Evolutionary conservation across 164 flowering plant genomes (phyloP).

Genomic region (Malania oleifera): DNA sequence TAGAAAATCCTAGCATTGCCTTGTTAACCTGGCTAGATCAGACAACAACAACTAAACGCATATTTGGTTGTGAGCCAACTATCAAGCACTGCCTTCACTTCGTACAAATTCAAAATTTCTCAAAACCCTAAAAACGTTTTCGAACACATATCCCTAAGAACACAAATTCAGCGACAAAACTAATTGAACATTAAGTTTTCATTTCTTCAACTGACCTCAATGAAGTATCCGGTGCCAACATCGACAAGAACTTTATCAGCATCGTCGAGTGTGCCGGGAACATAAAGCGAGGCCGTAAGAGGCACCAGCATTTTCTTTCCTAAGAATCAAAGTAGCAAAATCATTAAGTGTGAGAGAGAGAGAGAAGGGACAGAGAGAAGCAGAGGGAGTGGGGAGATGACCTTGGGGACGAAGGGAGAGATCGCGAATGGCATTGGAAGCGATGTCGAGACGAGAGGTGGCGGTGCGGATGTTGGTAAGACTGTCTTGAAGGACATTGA

Average conservation of each 20-base stretch:
- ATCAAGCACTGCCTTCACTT: no score
- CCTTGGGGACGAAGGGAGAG: slow-evolving; percentile 92
- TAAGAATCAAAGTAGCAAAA: slow-evolving; percentile 9
- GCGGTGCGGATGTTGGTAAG: slow-evolving; percentile 89
- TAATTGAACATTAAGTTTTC: no score
- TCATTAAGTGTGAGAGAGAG: not conserved
- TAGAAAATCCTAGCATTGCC: no score
- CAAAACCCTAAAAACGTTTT: no score
- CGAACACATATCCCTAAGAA: no score
- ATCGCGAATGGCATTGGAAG: slow-evolving; percentile 71
- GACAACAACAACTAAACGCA: no score
- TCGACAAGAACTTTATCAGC: slow-evolving; percentile 84
- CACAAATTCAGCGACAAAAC: no score
- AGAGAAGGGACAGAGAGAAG: not conserved
- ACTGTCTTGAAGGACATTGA: slow-evolving; percentile 87
- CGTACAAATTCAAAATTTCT: no score
- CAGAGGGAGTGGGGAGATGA: slow-evolving; percentile 11
- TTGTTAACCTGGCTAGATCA: no score
- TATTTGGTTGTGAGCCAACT: no score
- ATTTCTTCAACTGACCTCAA: slow-evolving; percentile 74
- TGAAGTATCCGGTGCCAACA: slow-evolving; percentile 94
- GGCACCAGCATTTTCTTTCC: slow-evolving; percentile 90
- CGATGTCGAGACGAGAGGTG: slow-evolving; percentile 75
- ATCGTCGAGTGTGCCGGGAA: slow-evolving; percentile 80
- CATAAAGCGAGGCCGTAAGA: slow-evolving; percentile 90